Base-by-base conservation (phyloP, 257 asterid species). In the Schizonepeta tenuifolia region DNA sequence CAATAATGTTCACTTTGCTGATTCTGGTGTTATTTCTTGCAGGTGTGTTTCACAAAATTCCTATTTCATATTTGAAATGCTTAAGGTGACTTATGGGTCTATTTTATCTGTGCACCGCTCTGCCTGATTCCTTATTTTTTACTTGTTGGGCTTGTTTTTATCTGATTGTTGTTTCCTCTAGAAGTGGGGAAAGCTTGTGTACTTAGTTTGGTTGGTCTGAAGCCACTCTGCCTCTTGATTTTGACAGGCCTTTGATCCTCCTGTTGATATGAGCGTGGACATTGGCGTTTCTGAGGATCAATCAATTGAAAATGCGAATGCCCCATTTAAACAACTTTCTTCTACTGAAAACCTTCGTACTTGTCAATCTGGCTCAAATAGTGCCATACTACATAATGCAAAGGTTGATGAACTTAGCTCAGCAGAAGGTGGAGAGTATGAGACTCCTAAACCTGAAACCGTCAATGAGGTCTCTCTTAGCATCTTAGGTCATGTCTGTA, bases 161-260 rank as follows among this genome's bases (percentile, higher is more conserved):
- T n/a, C 21, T 72, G 11, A 14, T 44, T 53, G 31, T 58, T 69
- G 18, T 75, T 22, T 35, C 49, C 36, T 60, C 73, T 36, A 21
- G 54, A 74, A 67, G 41, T 63, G 18, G 75, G 63, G 28, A 59
- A 74, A 69, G 56, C 55, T 15, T 43, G 47, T 57, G 40, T 18
- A 9, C 58, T 50, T 56, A 46, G 36, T 72, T 43, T 60, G 38
- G 63, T 51, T 71, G 69, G 70, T 69, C 76, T 78, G 73, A 64
- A 72, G 58, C 75, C 69, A 24, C 59, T 36, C 50, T 13, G 36
- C 60, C 40, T 53, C 80, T 65, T 75, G 67, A 71, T 68, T 72
- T 59, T 86, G 78, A 68, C 87, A 94, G 99, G 88, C 91, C 65
- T 94, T 94, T 87, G 99, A 94, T 64, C 98, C 98, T 72, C 99